phyloP scores from a whole-genome alignment of 169 alveolate genomes.

The Cardiosporidium cionae region DNA sequence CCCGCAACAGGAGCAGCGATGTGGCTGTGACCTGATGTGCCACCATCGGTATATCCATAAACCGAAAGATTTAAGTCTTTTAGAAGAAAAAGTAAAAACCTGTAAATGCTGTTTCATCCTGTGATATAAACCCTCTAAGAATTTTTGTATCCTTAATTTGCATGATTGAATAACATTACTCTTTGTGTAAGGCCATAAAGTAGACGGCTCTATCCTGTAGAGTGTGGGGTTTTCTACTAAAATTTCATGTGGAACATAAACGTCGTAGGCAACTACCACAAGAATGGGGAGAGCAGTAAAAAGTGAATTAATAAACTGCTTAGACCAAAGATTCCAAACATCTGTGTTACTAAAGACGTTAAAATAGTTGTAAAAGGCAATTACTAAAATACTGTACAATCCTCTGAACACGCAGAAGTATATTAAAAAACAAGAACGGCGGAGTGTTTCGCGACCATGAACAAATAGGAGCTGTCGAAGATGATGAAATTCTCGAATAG shows the following conservation, averaged over 20 bases:
- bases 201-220: slow-evolving; percentile 46
- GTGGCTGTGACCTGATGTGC: slow-evolving; percentile 37
- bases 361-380: slow-evolving; percentile 41
- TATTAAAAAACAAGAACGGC: slow-evolving; percentile 56
- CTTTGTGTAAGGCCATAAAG: slow-evolving; percentile 42
- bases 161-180: slow-evolving; percentile 9
- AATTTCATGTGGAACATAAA: slow-evolving; percentile 50
- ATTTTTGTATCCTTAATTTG: slow-evolving; percentile 22
- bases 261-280: slow-evolving; percentile 48
- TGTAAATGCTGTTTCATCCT: slow-evolving; percentile 17
- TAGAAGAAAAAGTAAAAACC: slow-evolving; percentile 17
- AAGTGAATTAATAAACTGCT: slow-evolving; percentile 49
- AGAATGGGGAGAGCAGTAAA: slow-evolving; percentile 54
- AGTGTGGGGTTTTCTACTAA: slow-evolving; percentile 47
- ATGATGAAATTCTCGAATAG: slow-evolving; percentile 68
- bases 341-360: slow-evolving; percentile 56
- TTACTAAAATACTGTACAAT: slow-evolving; percentile 36
- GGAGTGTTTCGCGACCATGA: slow-evolving; percentile 70
- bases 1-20: slow-evolving; percentile 41
- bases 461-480: slow-evolving; percentile 53
- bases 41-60: slow-evolving; percentile 28
- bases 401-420: slow-evolving; percentile 53
- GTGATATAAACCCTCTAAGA: not conserved
- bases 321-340: slow-evolving; percentile 60
- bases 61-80: slow-evolving; percentile 9